Evolutionary conservation across 2,329 filamentous ascomycete genomes (phyloP).

Genomic region (Xylaria sp.): DNA sequence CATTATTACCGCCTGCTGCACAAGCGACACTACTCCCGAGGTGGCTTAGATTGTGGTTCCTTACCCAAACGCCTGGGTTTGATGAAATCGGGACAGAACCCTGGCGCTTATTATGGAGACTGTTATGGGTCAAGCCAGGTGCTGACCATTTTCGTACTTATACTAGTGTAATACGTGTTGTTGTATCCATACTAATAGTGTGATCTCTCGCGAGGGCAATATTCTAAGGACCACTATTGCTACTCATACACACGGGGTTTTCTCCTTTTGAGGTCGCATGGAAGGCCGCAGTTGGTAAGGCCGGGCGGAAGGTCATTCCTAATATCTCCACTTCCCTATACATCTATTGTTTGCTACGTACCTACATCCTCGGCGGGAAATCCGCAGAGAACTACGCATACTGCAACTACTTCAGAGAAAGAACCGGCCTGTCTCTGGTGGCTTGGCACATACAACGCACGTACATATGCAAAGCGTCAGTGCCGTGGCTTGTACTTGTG

Average conservation of each 20-base stretch:
- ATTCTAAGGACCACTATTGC: background rate
- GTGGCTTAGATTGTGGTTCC: slow-evolving; percentile 46
- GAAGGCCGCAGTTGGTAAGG: slow-evolving; percentile 43
- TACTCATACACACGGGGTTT: slow-evolving; percentile 14
- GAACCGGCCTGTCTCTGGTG: slow-evolving; percentile 15
- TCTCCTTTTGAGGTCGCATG: slow-evolving; percentile 43
- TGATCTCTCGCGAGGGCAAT: slow-evolving; percentile 23
- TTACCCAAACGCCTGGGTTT: slow-evolving; percentile 50
- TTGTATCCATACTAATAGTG: background rate
- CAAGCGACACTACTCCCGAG: slow-evolving; percentile 42
- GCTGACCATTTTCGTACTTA: slow-evolving; percentile 16
- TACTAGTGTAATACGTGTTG: too few species aligned
- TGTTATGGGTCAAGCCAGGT: slow-evolving; percentile 21
- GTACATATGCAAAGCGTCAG: slow-evolving; percentile 45
- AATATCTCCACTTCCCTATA: slow-evolving; percentile 5
- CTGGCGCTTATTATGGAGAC: slow-evolving; percentile 43
- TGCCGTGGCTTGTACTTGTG: slow-evolving; percentile 46
- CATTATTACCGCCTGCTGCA: slow-evolving; percentile 32
- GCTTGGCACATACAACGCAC: slow-evolving; percentile 45
- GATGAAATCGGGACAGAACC: slow-evolving; percentile 42
- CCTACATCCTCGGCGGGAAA: slow-evolving; percentile 22
- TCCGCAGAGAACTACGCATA: slow-evolving; percentile 6
- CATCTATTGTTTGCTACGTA: slow-evolving; percentile 5
- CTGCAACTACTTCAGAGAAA: slow-evolving; percentile 21
- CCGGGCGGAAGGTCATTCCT: slow-evolving; percentile 31